phyloP scores from a whole-genome alignment of 1,284 basidiomycete species.

The Ceratobasidium sp. region DNA sequence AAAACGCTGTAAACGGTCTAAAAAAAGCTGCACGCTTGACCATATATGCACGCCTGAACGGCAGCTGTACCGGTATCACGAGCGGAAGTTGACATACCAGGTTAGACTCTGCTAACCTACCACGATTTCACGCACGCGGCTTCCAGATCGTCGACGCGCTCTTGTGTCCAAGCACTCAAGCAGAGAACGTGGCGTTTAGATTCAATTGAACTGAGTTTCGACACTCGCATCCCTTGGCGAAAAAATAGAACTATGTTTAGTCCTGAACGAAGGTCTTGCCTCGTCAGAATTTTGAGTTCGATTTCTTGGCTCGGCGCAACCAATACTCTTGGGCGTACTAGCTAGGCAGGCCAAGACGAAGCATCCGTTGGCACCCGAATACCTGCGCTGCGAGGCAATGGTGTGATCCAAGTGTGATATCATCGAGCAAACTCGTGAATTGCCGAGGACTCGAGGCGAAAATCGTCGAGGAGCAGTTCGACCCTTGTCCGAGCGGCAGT shows the following conservation, averaged over 20 bases:
- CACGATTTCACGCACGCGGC: neutral
- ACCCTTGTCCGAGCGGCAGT: neutral
- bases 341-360: neutral
- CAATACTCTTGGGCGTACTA: neutral
- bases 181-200: conserved; percentile 8
- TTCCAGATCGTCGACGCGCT: conserved; percentile 5
- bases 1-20: neutral
- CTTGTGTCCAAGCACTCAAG: neutral
- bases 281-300: conserved; percentile 1
- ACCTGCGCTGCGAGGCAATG: neutral
- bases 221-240: neutral
- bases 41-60: neutral
- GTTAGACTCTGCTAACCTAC: neutral
- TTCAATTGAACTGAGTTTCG: neutral
- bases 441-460: conserved; percentile 1
- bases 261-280: neutral
- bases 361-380: neutral
- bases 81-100: neutral
- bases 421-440: neutral
- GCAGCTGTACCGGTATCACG: neutral
- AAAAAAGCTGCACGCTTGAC: conserved; percentile 1
- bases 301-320: neutral
- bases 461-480: conserved; percentile 8
- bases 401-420: neutral
- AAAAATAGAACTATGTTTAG: conserved; percentile 40